Evolutionary conservation across 345 rosid species (phyloP).

Genomic region (Trapa bicornis): DNA sequence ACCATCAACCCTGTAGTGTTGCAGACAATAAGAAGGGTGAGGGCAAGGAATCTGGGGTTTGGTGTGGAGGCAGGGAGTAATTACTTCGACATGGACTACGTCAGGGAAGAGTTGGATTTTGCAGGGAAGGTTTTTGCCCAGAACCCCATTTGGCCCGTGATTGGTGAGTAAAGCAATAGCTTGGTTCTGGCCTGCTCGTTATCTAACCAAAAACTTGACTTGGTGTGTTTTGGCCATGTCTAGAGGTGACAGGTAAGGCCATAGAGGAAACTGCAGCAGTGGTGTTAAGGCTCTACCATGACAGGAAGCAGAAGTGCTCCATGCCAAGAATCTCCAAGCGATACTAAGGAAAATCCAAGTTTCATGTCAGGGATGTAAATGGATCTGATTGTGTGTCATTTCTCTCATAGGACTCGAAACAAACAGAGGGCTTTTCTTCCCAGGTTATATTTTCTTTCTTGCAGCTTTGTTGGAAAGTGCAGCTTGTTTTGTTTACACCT

Average conservation of each 20-base stretch:
- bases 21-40: slow-evolving; percentile 59
- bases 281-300: slow-evolving; percentile 60
- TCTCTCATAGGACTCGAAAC: not conserved
- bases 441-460: not conserved
- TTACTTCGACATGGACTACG: slow-evolving; percentile 73
- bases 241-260: slow-evolving; percentile 91
- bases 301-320: slow-evolving; percentile 44
- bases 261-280: slow-evolving; percentile 88
- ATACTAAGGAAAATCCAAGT: slow-evolving; percentile 20
- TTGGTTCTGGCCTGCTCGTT: not conserved
- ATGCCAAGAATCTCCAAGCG: slow-evolving; percentile 76
- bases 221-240: slow-evolving; percentile 13
- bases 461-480: not conserved
- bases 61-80: slow-evolving; percentile 33
- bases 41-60: slow-evolving; percentile 67
- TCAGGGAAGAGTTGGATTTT: slow-evolving; percentile 53
- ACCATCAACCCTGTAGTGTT: slow-evolving; percentile 61
- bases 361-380: not conserved
- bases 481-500: no score
- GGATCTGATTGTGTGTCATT: not conserved
- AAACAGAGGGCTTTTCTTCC: not conserved
- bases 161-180: slow-evolving; percentile 27
- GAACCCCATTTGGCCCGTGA: slow-evolving; percentile 80
- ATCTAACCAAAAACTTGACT: not conserved
- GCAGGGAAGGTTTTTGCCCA: slow-evolving; percentile 50